Evolutionary conservation across 768 basidiomycete genomes (phyloP).

Genomic region (Amanita thiersii): DNA sequence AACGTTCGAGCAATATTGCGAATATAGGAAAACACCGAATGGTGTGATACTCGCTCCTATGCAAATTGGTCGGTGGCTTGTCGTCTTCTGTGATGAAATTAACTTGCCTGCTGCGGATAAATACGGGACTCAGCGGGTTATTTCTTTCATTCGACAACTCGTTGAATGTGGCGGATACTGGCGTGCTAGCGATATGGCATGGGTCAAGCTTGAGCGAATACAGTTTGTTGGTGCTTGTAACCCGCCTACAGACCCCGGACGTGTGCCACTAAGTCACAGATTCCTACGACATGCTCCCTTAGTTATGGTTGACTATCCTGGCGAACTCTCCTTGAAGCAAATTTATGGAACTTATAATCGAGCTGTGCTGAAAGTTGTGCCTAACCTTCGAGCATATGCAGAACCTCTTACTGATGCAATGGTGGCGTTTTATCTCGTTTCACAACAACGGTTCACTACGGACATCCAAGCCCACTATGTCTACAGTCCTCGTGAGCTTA

Average conservation of each 20-base stretch:
- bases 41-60: conserved; percentile 92
- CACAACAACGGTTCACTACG: conserved; percentile 90
- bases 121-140: conserved; percentile 97
- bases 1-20: conserved; percentile 99
- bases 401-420: conserved; percentile 96
- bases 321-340: conserved; percentile 92
- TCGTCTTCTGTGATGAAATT: conserved; percentile 99
- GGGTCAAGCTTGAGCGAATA: conserved; percentile 97
- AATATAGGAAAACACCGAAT: conserved; percentile 96
- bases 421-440: conserved; percentile 92
- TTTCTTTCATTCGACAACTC: conserved; percentile 95
- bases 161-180: conserved; percentile 95
- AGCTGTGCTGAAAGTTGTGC: conserved; percentile 91
- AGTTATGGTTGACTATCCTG: conserved; percentile 99
- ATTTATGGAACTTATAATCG: conserved; percentile 99
- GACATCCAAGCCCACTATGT: conserved; percentile 99
- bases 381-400: conserved; percentile 85
- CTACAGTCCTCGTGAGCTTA: conserved; percentile 97
- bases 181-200: conserved; percentile 89
- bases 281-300: conserved; percentile 97
- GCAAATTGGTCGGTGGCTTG: conserved; percentile 96
- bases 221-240: conserved; percentile 99
- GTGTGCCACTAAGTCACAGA: conserved; percentile 95
- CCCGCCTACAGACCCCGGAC: conserved; percentile 97
- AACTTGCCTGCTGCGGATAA: conserved; percentile 95